Percentiles rank a stretch among this genome's conserved stretches.
These are phyloP conservation scores for Colletotrichum aenigma DNA, from an alignment of 2,329 filamentous ascomycete species.

Conservation along the genomic window DNA sequence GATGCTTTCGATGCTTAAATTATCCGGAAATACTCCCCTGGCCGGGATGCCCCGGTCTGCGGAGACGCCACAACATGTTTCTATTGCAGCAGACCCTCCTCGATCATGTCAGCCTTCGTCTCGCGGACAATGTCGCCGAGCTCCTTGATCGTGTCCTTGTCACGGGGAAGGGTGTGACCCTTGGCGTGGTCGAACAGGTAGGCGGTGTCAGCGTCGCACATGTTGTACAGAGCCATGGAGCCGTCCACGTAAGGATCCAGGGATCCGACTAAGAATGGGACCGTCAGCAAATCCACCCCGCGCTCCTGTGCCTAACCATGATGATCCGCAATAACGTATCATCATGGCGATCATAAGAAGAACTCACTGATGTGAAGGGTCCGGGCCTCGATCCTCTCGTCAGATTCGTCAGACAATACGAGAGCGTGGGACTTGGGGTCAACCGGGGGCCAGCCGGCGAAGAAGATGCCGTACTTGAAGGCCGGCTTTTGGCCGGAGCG, in stretches of 20 bases:
- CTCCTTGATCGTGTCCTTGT: constrained; percentile 51
- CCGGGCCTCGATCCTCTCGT: constrained; percentile 54
- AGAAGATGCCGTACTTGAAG: constrained; percentile 55
- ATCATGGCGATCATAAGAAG: neutral
- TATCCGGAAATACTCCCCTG: neutral
- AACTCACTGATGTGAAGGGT: constrained; percentile 55
- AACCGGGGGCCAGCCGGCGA: constrained; percentile 58
- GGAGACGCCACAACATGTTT: neutral
- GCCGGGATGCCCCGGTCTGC: neutral
- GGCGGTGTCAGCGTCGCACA: constrained; percentile 64
- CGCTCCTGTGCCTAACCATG: neutral
- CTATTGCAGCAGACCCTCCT: constrained; percentile 7
- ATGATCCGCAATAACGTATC: neutral
- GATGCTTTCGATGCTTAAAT: neutral
- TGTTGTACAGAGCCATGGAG: constrained; percentile 64
- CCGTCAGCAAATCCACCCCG: constrained; percentile 16
- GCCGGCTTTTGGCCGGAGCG: constrained; percentile 30
- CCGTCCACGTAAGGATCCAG: constrained; percentile 66
- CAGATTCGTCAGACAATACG: constrained; percentile 52
- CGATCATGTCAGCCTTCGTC: constrained; percentile 16
- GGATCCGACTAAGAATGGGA: constrained; percentile 45
- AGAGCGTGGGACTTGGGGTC: constrained; percentile 46
- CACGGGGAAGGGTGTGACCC: constrained; percentile 65
- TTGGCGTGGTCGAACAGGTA: constrained; percentile 70
- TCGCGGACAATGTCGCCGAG: constrained; percentile 47